Percentiles rank a stretch among this genome's conserved stretches.
These are phyloP conservation scores for Colletotrichum sp. DNA, from an alignment of 2,329 filamentous ascomycete genomes.

Conservation along the genomic window DNA sequence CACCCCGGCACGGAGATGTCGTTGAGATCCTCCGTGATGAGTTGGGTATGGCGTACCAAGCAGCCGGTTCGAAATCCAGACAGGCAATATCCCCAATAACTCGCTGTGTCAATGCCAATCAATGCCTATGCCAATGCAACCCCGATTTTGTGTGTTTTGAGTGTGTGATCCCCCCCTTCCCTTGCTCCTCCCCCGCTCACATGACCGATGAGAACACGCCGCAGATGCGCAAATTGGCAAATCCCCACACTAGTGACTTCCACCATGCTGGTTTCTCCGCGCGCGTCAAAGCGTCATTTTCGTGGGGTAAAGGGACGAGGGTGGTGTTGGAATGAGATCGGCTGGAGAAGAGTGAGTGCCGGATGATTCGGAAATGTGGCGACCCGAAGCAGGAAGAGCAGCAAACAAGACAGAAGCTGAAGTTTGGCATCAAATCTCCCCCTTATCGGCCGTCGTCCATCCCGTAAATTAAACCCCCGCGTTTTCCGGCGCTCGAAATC, in stretches of 20 bases:
- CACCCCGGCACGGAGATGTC: not conserved
- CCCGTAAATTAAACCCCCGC: slow-evolving; percentile 3
- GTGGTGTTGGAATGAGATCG: not conserved
- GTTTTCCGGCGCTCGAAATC: slow-evolving; percentile 10
- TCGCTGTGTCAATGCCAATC: slow-evolving; percentile 17
- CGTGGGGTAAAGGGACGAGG: not conserved
- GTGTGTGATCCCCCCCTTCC: not conserved
- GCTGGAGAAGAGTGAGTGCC: not conserved
- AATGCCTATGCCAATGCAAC: slow-evolving; percentile 18
- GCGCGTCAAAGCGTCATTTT: not conserved
- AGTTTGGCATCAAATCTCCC: not conserved
- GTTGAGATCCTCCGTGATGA: slow-evolving; percentile 2
- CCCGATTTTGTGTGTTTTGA: slow-evolving; percentile 1
- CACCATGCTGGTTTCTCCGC: not conserved
- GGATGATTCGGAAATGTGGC: slow-evolving; percentile 6
- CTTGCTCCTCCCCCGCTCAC: not conserved
- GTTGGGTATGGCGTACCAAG: slow-evolving; percentile 13
- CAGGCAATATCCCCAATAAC: not conserved
- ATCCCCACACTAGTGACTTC: not conserved
- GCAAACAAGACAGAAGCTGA: not conserved
- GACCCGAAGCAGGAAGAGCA: not conserved
- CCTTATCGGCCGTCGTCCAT: not conserved
- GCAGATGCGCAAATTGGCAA: slow-evolving; percentile 4
- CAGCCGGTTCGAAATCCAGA: not conserved
- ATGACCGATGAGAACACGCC: not conserved